Conservation (phyloP, 257 asterid species). For the Rehmannia glutinosa region DNA sequence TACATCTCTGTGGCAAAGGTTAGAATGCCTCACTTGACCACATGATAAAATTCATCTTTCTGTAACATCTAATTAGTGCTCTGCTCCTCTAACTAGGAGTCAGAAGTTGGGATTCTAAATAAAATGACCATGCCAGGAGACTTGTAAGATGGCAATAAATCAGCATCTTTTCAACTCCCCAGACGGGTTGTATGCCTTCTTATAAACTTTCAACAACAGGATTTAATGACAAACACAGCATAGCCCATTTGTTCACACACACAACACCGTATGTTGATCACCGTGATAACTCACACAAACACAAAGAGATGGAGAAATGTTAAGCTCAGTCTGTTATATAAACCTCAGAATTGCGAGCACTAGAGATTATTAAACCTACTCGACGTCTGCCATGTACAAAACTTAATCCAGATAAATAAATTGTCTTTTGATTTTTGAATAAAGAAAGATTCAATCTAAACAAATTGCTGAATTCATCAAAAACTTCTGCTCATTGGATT, state of each 20-base stretch:
- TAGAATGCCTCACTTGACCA: neutral
- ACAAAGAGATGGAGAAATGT: neutral
- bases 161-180: too few relatives aligned
- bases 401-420: neutral
- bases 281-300: neutral
- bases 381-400: neutral
- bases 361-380: neutral
- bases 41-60: neutral
- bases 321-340: neutral
- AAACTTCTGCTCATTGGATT: neutral
- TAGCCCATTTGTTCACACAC: neutral
- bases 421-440: neutral
- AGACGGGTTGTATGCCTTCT: too few relatives aligned
- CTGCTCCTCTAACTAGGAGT: neutral
- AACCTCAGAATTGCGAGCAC: neutral
- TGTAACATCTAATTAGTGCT: neutral
- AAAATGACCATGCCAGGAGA: too few relatives aligned
- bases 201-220: too few relatives aligned
- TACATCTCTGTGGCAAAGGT: neutral
- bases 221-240: neutral
- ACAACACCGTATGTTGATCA: neutral
- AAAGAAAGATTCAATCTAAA: neutral
- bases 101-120: too few relatives aligned
- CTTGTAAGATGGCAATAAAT: too few relatives aligned
- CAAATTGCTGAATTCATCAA: neutral